Conservation (phyloP, 768 basidiomycete species). For the Russula ochroleuca region DNA sequence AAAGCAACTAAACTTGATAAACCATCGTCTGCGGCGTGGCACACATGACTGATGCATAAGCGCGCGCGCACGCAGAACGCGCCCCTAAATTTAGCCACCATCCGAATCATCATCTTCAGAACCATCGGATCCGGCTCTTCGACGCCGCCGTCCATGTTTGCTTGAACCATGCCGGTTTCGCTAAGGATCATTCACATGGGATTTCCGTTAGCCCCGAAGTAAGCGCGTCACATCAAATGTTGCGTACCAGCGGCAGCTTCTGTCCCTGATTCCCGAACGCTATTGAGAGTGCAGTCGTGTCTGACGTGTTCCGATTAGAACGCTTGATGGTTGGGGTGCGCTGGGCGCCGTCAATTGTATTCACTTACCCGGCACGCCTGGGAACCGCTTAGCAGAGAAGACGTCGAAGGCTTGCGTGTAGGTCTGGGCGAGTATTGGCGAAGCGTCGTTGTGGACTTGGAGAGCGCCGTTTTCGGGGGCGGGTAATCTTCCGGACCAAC, state of each 20-base stretch:
- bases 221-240: constrained; percentile 14
- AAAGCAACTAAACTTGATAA: constrained; percentile 4
- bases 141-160: constrained; percentile 54
- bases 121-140: constrained; percentile 57
- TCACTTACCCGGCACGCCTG: constrained; percentile 78
- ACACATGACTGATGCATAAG: constrained; percentile 4
- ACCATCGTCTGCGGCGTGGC: not conserved
- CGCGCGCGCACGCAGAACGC: not conserved
- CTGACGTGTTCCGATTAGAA: constrained; percentile 37
- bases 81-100: constrained; percentile 36
- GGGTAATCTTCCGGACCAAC: constrained; percentile 35
- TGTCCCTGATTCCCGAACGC: constrained; percentile 88
- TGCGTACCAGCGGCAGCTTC: constrained; percentile 72
- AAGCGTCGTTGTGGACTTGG: constrained; percentile 61
- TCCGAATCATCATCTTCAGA: constrained; percentile 74
- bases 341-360: not conserved
- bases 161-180: constrained; percentile 76
- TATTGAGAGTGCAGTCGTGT: constrained; percentile 86
- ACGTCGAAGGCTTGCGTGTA: constrained; percentile 84
- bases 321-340: not conserved
- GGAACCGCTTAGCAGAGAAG: constrained; percentile 90
- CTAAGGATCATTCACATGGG: constrained; percentile 37
- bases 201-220: constrained; percentile 26
- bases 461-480: constrained; percentile 66
- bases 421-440: constrained; percentile 77